These are phyloP conservation scores for Claviceps monticola DNA, from an alignment of 2,329 filamentous ascomycete genomes.

Conservation along the genomic window DNA sequence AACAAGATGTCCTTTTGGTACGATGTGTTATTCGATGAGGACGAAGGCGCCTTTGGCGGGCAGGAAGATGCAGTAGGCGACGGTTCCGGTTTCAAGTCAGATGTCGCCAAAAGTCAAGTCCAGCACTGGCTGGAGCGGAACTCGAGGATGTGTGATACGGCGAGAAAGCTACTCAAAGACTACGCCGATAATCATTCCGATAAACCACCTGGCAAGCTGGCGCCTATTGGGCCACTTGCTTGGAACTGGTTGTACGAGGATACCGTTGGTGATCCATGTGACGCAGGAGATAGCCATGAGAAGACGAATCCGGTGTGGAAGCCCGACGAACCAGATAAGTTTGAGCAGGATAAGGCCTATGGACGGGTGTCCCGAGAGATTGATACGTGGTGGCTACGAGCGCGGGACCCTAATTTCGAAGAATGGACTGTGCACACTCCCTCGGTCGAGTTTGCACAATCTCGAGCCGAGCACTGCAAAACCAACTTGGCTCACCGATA, in stretches of 20 bases:
- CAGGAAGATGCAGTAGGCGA: conserved; percentile 39
- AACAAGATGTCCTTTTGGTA: conserved; percentile 61
- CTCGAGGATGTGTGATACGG: conserved; percentile 42
- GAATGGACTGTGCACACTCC: conserved; percentile 46
- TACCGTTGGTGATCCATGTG: conserved; percentile 15
- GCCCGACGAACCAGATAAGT: conserved; percentile 39
- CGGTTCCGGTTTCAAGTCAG: conserved; percentile 37
- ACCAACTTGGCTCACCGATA: conserved; percentile 45
- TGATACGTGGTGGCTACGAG: conserved; percentile 50
- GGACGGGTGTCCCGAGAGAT: conserved; percentile 50
- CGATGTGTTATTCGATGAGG: conserved; percentile 49
- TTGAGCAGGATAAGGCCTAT: conserved; percentile 43
- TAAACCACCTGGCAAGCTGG: conserved; percentile 34
- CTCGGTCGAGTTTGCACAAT: conserved; percentile 43
- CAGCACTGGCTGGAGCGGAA: conserved; percentile 50
- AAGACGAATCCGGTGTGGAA: conserved; percentile 36
- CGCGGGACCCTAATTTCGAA: conserved; percentile 45
- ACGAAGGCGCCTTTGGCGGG: conserved; percentile 31
- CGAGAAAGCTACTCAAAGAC: conserved; percentile 38
- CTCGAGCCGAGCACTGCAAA: conserved; percentile 43
- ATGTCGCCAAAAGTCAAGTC: conserved; percentile 45
- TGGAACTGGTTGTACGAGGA: conserved; percentile 41
- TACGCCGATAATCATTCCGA: conserved; percentile 37
- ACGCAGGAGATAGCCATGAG: conserved; percentile 24
- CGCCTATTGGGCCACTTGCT: conserved; percentile 35